Evolutionary conservation across 257 asterid genomes (phyloP).

Genomic region (Jacaranda copaia): DNA sequence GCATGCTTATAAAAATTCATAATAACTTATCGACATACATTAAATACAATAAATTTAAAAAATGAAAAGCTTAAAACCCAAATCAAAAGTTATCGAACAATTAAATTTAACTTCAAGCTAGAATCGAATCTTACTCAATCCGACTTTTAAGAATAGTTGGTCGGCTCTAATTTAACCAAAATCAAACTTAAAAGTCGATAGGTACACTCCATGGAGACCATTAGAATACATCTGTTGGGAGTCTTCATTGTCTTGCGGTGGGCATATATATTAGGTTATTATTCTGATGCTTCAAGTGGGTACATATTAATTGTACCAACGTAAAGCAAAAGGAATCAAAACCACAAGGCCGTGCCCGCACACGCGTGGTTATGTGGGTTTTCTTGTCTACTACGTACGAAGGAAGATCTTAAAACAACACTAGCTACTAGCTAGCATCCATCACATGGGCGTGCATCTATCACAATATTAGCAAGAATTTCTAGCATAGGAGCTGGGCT

Average conservation of each 20-base stretch:
- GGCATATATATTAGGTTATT: background rate
- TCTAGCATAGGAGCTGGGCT: background rate
- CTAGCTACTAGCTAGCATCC: background rate
- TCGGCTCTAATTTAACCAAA: background rate
- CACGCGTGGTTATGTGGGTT: conserved; percentile 58
- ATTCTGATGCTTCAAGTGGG: conserved; percentile 39
- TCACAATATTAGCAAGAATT: background rate
- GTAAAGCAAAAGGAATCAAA: conserved; percentile 24
- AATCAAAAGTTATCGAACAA: background rate
- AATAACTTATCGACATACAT: no score
- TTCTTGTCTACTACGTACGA: conserved; percentile 28
- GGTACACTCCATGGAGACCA: background rate
- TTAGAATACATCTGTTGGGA: background rate
- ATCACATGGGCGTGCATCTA: conserved; percentile 21
- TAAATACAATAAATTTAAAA: background rate
- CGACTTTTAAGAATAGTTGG: background rate
- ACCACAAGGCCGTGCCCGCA: background rate
- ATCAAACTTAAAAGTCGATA: no score
- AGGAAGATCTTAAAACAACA: background rate
- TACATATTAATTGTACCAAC: conserved; percentile 8
- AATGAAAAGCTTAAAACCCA: background rate
- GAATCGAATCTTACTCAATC: conserved; percentile 2
- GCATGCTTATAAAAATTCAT: no score
- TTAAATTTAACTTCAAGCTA: background rate
- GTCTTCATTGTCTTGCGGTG: background rate